A percentile compares a stretch with the other conserved stretches of the same genome.
Evolutionary conservation across 1,139 yeast species (phyloP).

Genomic region (Diutina pseudorugosa): DNA sequence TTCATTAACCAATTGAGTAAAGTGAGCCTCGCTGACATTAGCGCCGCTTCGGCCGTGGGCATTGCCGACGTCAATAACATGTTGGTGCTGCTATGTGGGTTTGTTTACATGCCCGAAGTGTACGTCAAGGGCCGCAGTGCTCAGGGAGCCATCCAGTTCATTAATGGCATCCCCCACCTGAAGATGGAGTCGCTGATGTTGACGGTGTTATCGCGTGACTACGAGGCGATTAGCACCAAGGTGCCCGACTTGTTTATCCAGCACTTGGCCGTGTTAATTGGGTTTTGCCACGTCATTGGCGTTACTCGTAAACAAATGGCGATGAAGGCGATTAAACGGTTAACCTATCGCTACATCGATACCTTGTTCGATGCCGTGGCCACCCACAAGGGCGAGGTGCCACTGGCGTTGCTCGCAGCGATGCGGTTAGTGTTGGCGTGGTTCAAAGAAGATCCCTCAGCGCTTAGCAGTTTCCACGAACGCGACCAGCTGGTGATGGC

Average conservation of each 20-base stretch:
- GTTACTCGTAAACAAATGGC: constrained; percentile 7
- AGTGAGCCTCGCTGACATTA: constrained; percentile 4
- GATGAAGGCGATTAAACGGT: constrained; percentile 11
- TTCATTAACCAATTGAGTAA: constrained; percentile 10
- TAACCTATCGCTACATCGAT: constrained; percentile 23
- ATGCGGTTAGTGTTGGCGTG: constrained; percentile 42
- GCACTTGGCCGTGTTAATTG: constrained; percentile 17
- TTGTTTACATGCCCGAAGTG: constrained; percentile 17
- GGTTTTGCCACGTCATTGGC: constrained; percentile 12
- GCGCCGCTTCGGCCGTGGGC: background rate
- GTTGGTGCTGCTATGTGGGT: constrained; percentile 16
- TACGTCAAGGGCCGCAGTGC: constrained; percentile 11
- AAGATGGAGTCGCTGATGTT: constrained; percentile 19
- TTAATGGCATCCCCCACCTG: constrained; percentile 14
- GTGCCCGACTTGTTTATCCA: constrained; percentile 10
- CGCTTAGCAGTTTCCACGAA: background rate
- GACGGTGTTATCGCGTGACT: constrained; percentile 4
- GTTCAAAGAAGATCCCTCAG: constrained; percentile 25
- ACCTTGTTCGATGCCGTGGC: constrained; percentile 15
- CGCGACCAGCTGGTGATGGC: background rate
- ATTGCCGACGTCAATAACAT: constrained; percentile 5
- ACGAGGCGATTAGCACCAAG: background rate
- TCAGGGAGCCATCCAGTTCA: constrained; percentile 7
- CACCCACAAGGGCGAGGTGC: background rate
- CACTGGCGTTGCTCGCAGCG: background rate